Percentiles rank a stretch among this genome's conserved stretches.
phyloP scores from a whole-genome alignment of 2,329 filamentous ascomycete species.

The Incumbomyces delicatus region DNA sequence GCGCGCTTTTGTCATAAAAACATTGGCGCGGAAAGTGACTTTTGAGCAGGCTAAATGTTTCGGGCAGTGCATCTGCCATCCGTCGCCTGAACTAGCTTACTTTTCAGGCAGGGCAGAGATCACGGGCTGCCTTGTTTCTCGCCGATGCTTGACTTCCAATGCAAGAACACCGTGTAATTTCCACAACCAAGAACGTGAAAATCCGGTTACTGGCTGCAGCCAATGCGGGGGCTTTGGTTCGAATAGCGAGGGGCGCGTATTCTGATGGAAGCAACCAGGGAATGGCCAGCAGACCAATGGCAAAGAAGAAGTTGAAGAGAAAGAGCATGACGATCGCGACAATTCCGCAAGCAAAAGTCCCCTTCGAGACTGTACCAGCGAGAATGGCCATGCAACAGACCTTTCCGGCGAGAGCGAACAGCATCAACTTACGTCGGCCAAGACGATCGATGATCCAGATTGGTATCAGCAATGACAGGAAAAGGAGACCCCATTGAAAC shows the following conservation, averaged over 20 bases:
- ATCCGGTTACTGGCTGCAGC: slow-evolving; percentile 63
- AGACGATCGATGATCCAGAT: slow-evolving; percentile 42
- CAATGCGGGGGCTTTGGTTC: slow-evolving; percentile 38
- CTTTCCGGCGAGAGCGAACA: slow-evolving; percentile 57
- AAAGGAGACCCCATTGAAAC: slow-evolving; percentile 46
- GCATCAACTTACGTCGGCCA: slow-evolving; percentile 57
- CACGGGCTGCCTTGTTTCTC: too few species aligned
- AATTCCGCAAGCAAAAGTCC: slow-evolving; percentile 40
- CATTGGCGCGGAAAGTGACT: too few species aligned
- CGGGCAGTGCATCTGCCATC: too few species aligned
- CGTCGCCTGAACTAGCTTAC: too few species aligned
- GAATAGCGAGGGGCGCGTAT: slow-evolving; percentile 43
- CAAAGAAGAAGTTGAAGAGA: slow-evolving; percentile 52
- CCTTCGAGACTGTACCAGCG: slow-evolving; percentile 32
- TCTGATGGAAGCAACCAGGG: slow-evolving; percentile 55
- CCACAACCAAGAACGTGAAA: slow-evolving; percentile 68
- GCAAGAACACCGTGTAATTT: slow-evolving; percentile 70
- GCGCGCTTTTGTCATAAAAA: too few species aligned
- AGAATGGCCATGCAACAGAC: slow-evolving; percentile 56
- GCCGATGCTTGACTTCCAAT: slow-evolving; percentile 31
- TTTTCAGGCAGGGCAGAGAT: too few species aligned
- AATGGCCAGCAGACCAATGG: slow-evolving; percentile 50
- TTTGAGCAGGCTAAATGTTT: too few species aligned
- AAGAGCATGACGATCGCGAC: slow-evolving; percentile 49
- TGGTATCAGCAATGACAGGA: slow-evolving; percentile 36